Evolutionary conservation across 2,329 filamentous ascomycete species (phyloP), one percentile per base, ranked within the genome.

Genomic region (Pseudopyricularia cyperi): DNA sequence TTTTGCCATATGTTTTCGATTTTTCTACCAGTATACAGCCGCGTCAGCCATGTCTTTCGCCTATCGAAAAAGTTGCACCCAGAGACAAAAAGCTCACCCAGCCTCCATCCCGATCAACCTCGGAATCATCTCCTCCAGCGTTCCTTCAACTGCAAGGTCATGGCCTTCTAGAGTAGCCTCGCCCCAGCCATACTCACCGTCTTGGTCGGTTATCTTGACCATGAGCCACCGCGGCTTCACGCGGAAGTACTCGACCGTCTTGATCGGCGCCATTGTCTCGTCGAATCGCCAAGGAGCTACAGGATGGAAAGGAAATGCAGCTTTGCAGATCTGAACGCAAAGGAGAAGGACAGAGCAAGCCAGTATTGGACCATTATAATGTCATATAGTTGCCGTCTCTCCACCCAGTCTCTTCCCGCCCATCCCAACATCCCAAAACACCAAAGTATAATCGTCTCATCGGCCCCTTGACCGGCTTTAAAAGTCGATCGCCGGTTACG

Each of bases 1-100:
- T 73, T 72, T 63, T 85, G 82, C 83, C 83, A 86, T 53, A 86
- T 79, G 61, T 85, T 79, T 61, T 86, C 82, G 56, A 86, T 86
- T 54, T 84, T 76, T 62, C 77, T 81, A 53, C 28, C 39, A 48
- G 15, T 33, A 9, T 30, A 30, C n/a, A 8, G 7, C 12, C 12
- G 8, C 32, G 2, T 33, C 3, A 12, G n/a, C 15, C n/a, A 17
- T 15, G 6, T 42, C 17, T 37, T 26, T 9, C 33, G 3, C 4
- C 12, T 15, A 15, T 17, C 22, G 47, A 24, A 32, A 34, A 30
- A 8, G 2, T 44, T 17, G n/a, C 44, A 4, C 28, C 28, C 11
- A 15, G 9, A 8, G 14, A 7, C 3, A 5, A 17, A 15, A 53
- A n/a, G n/a, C 62, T 53, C 66, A 81, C 78, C 84, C 78, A 46